These are phyloP conservation scores for Carallia pectinifolia DNA, from an alignment of 345 rosid genomes.

Conservation along the genomic window DNA sequence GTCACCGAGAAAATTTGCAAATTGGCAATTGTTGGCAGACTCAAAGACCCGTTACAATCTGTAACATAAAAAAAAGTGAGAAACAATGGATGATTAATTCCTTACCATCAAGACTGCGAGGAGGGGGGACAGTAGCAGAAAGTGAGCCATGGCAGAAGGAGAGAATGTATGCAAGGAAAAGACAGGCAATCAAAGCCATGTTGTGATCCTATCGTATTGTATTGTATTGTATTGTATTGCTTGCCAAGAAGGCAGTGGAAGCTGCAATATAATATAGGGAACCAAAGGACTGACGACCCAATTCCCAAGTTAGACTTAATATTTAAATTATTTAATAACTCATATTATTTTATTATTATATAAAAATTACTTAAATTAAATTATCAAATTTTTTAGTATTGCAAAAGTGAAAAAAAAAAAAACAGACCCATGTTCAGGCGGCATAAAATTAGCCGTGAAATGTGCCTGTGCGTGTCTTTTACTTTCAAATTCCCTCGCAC, in stretches of 20 bases:
- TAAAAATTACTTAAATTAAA: too few species aligned
- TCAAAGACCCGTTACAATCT: background rate
- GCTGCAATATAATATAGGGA: background rate
- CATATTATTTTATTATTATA: too few species aligned
- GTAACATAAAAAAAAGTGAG: background rate
- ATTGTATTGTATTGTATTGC: background rate
- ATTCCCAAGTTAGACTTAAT: background rate
- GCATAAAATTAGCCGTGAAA: constrained; percentile 30
- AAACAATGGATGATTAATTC: background rate
- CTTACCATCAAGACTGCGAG: constrained; percentile 37
- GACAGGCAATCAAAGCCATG: constrained; percentile 25
- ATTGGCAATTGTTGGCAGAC: too few species aligned
- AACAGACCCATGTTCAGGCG: constrained; percentile 14
- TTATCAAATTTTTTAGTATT: too few species aligned
- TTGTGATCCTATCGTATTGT: background rate
- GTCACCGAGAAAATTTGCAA: too few species aligned
- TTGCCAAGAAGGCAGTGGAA: background rate
- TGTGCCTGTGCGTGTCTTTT: constrained; percentile 21
- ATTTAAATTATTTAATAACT: too few species aligned
- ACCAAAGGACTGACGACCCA: background rate
- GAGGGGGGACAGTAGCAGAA: constrained; percentile 14
- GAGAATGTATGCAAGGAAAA: constrained; percentile 13
- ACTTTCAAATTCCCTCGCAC: background rate
- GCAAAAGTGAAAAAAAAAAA: background rate
- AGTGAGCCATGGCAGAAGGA: constrained; percentile 8